Evolutionary conservation across 108 stramenopile species (phyloP), one percentile per base, ranked within the genome.

Genomic region (Nitzschia sp.): DNA sequence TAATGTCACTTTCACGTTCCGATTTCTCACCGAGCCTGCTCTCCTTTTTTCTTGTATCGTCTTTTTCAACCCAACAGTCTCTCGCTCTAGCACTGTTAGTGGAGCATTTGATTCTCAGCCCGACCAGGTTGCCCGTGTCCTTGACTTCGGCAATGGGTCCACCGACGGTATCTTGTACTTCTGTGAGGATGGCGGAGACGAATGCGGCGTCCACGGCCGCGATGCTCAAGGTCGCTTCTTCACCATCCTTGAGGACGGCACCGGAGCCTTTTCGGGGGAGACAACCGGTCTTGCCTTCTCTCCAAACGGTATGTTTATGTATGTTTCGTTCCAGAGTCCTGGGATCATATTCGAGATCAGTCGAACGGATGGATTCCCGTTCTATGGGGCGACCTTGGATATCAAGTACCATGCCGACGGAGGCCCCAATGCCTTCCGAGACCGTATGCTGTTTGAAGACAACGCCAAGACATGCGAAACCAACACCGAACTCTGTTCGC

Each of bases 221-320:
- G 73, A 77, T 65, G 26, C 52, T 3, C 3, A 59, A 45, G 87
- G 87, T 0, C 28, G 44, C 16, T 78, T 63, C 53, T 70, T 21
- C 36, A 78, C 59, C 11, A 58, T 11, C 25, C 33, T 30, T 72
- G 80, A 21, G 26, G 48, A 50, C 19, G 48, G 48, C 17, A 58
- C 58, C 25, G 72, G 41, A 3, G 3, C 69, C 45, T 33, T 50
- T 4, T 28, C 32, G 2, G 80, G 63, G 29, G 82, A 85, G 34
- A 82, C 83, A 15, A 72, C 75, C 6, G 87, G 87, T 3, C 31
- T 85, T 5, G 80, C 84, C 17, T 81, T 85, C 59, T 79, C 71
- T 57, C 82, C 82, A 0, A 78, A 84, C 56, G 64, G 57, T 29
- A 81, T 16, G 0, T 62, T 45, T 48, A 79, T 88, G 71, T 85